A percentile compares a stretch with the other conserved stretches of the same genome.
These are phyloP conservation scores for Xylariaceae sp. DNA, from an alignment of 2,329 filamentous ascomycete species.

Conservation along the genomic window DNA sequence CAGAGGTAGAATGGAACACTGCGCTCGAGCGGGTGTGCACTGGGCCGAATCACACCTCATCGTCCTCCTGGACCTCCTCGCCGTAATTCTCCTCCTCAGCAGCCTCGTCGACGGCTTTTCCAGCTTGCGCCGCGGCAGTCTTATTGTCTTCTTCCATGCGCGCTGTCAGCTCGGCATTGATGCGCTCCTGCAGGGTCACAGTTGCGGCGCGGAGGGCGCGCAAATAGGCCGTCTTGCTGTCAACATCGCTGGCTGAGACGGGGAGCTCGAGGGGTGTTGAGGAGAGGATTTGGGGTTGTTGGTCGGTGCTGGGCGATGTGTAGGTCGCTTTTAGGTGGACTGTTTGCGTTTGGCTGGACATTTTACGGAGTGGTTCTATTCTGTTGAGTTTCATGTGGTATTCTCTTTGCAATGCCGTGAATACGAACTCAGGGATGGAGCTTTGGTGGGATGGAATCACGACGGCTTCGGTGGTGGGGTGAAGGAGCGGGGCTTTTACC, in stretches of 20 bases:
- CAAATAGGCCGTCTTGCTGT: constrained; percentile 54
- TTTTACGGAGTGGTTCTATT: not conserved
- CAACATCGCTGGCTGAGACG: constrained; percentile 9
- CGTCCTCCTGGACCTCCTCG: constrained; percentile 69
- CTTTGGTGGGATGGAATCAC: not conserved
- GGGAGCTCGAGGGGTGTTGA: constrained; percentile 17
- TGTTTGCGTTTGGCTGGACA: not conserved
- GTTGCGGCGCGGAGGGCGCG: constrained; percentile 52
- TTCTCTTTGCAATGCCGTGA: not conserved
- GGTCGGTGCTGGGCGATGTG: constrained; percentile 41
- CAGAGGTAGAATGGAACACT: no score
- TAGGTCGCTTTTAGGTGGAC: constrained; percentile 47
- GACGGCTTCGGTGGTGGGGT: not conserved
- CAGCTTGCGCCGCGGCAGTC: constrained; percentile 21
- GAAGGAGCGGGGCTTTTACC: not conserved
- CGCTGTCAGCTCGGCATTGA: constrained; percentile 66
- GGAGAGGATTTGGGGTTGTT: constrained; percentile 41
- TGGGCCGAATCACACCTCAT: constrained; percentile 5
- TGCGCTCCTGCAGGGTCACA: constrained; percentile 53
- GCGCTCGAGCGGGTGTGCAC: no score
- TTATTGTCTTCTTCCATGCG: constrained; percentile 58
- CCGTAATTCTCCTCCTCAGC: constrained; percentile 76
- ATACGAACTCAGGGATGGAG: not conserved
- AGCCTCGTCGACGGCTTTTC: constrained; percentile 40
- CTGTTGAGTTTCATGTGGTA: not conserved